Evolutionary conservation across 2,329 filamentous ascomycete genomes (phyloP).

Genomic region (Trematosphaeria pertusa): DNA sequence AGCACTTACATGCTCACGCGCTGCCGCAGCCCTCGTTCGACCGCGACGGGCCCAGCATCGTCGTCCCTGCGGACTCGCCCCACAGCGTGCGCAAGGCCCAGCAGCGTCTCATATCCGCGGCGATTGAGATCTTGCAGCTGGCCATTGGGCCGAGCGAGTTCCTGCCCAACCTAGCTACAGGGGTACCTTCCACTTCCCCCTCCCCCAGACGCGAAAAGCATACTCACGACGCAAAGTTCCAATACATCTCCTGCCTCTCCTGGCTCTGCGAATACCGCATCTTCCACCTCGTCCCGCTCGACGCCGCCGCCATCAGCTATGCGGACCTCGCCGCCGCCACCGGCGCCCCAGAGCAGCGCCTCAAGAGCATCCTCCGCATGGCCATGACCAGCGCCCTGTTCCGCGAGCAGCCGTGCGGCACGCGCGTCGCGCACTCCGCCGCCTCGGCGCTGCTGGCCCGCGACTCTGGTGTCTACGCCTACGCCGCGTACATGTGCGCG

Average conservation of each 20-base stretch:
- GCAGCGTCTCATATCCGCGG: constrained; percentile 5
- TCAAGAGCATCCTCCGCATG: constrained; percentile 8
- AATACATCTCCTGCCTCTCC: constrained; percentile 11
- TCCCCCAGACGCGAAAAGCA: too few relatives aligned
- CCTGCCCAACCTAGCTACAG: constrained; percentile 7
- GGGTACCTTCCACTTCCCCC: too few relatives aligned
- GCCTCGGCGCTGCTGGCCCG: constrained; percentile 8
- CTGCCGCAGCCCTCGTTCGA: constrained; percentile 9
- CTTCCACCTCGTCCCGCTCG: constrained; percentile 6
- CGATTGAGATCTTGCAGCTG: constrained; percentile 8
- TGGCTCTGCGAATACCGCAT: constrained; percentile 13
- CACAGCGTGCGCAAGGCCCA: constrained; percentile 2
- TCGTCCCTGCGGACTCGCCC: constrained; percentile 5
- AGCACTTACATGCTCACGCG: constrained; percentile 4
- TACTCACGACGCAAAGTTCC: too few relatives aligned
- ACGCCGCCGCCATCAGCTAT: constrained; percentile 11
- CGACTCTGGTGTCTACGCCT: constrained; percentile 2
- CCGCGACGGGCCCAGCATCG: constrained; percentile 6
- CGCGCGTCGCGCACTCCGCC: constrained; percentile 3
- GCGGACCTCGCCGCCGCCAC: constrained; percentile 1
- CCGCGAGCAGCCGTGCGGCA: constrained; percentile 2
- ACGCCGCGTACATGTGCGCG: constrained; percentile 4
- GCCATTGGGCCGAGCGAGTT: constrained; percentile 9
- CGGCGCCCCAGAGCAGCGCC: constrained; percentile 3
- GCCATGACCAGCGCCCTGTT: constrained; percentile 8